phyloP scores from a whole-genome alignment of 108 stramenopile genomes.

The Chaetoceros muelleri region DNA sequence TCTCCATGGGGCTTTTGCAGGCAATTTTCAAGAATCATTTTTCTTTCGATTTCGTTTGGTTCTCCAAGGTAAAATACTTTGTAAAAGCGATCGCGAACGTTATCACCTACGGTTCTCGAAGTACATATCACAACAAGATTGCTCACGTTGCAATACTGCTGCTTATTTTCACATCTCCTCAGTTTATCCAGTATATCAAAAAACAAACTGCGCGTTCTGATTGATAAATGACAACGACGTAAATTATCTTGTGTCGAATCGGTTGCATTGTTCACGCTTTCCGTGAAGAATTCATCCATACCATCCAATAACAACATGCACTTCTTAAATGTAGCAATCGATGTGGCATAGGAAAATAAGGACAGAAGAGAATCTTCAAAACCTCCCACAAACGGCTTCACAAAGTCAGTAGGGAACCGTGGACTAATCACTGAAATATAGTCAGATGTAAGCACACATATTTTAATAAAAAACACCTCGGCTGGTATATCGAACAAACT shows the following conservation, averaged over 20 bases:
- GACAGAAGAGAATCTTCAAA: conserved; percentile 55
- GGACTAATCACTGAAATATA: conserved; percentile 34
- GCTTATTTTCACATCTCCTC: conserved; percentile 2
- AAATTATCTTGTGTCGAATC: background rate
- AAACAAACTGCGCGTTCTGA: conserved; percentile 25
- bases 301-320: conserved; percentile 64
- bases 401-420: conserved; percentile 31
- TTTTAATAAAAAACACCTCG: background rate
- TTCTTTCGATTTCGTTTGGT: conserved; percentile 41
- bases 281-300: conserved; percentile 36
- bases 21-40: conserved; percentile 24
- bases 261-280: background rate
- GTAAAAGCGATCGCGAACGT: conserved; percentile 40
- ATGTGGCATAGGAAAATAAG: conserved; percentile 30
- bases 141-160: background rate
- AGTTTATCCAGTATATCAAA: conserved; percentile 26
- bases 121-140: conserved; percentile 51
- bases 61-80: conserved; percentile 18
- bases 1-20: conserved; percentile 2
- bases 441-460: background rate
- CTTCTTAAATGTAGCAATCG: conserved; percentile 6
- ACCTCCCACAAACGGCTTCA: conserved; percentile 42
- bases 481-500: background rate
- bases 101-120: conserved; percentile 20
- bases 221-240: conserved; percentile 11